Conservation (phyloP, 305 asterid genomes). For the Plantago lanceolata region DNA sequence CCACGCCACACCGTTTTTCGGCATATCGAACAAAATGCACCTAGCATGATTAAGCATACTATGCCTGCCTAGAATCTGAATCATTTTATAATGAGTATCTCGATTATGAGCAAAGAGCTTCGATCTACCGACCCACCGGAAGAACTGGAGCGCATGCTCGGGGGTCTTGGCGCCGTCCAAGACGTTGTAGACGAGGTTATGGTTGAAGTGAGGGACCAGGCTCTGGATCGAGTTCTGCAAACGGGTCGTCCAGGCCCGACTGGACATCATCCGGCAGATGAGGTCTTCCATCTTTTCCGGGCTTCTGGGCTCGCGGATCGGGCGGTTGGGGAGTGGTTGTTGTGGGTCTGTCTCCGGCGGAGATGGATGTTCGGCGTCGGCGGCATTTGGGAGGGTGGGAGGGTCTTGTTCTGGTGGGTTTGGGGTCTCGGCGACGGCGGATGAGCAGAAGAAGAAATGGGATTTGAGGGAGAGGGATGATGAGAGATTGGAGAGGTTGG, state of each 20-base stretch:
- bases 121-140: conserved; percentile 81
- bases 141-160: conserved; percentile 82
- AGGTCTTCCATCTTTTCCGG: conserved; percentile 57
- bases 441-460: conserved; percentile 39
- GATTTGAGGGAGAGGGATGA: conserved; percentile 40
- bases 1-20: conserved; percentile 71
- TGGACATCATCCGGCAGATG: conserved; percentile 77
- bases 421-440: conserved; percentile 23
- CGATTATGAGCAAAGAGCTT: conserved; percentile 52
- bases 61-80: conserved; percentile 70
- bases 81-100: conserved; percentile 66
- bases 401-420: conserved; percentile 22
- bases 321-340: conserved; percentile 24
- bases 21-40: conserved; percentile 82
- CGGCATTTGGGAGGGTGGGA: conserved; percentile 21
- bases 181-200: conserved; percentile 72
- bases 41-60: conserved; percentile 78
- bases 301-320: conserved; percentile 29
- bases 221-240: conserved; percentile 70
- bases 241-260: conserved; percentile 82
- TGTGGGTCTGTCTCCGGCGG: conserved; percentile 10
- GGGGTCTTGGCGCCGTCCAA: conserved; percentile 54
- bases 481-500: conserved; percentile 33
- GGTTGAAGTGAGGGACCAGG: conserved; percentile 62
- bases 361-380: background rate